Evolutionary conservation across 257 asterid species (phyloP), one percentile per base, ranked within the genome.

Genomic region (Apocynum venetum): DNA sequence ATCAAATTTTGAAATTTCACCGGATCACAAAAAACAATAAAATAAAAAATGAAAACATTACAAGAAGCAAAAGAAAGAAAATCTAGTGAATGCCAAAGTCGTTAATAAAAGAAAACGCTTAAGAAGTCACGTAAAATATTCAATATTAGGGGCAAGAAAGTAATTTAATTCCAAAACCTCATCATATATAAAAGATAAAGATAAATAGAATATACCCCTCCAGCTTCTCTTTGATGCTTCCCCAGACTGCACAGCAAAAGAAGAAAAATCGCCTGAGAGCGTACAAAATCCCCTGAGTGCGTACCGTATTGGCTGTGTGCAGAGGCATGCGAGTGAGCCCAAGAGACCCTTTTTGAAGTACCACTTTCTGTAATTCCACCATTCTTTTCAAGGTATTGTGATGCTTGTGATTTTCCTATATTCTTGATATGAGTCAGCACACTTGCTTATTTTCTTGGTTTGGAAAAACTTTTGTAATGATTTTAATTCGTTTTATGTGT

Each of bases 361-460:
- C 40, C 73, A 43, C 52, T 43, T 75, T 72, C 38, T 25, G 73
- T 66, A 60, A 72, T 52, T 66, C 77, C 49, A 19, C 64, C 12
- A 38, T 61, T 57, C 77, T 71, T 72, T 19, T 9, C 76, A 72
- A 63, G 84, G 84, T 74, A 74, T 7, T 13, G 0, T 57, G 8
- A 1, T n/a, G 25, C 15, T 8, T 43, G 3, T 43, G 52, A 19
- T 68, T 68, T 66, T 43, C 73, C 36, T 41, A 19, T 3, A 19
- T 11, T 66, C 52, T 68, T 43, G 25, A n/a, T 7, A 64, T 31
- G 5, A 0, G 15, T 61, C 43, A 31, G 43, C 68, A 0, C 6
- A 10, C 15, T 67, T 67, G 53, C 35, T 68, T 19, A 11, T 8
- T 43, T 31, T 67, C 2, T 68, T 44, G 73, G 35, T 15, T 17